phyloP scores from a whole-genome alignment of 1,284 basidiomycete species.

The Neolentinus lepideus region DNA sequence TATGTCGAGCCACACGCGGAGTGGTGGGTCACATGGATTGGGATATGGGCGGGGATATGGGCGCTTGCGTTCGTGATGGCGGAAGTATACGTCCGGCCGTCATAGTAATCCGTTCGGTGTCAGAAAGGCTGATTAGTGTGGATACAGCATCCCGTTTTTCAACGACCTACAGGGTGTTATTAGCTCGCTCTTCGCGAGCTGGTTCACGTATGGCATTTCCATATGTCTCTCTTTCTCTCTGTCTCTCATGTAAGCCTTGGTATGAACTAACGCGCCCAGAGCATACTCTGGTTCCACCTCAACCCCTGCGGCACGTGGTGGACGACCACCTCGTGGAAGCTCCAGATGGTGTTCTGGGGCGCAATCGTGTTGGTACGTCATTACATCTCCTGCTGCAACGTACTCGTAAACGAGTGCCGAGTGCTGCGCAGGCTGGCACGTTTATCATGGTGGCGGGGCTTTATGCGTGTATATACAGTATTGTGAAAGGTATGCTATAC shows the following conservation, averaged over 20 bases:
- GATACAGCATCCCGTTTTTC: slow-evolving; percentile 27
- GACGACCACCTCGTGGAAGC: too few species aligned
- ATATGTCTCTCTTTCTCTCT: too few species aligned
- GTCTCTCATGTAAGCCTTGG: too few species aligned
- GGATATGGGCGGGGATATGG: slow-evolving; percentile 21
- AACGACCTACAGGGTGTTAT: slow-evolving; percentile 25
- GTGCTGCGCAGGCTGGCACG: slow-evolving; percentile 22
- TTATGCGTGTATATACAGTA: slow-evolving; percentile 22
- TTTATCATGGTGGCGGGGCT: slow-evolving; percentile 26
- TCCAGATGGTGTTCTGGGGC: slow-evolving; percentile 20
- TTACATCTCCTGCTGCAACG: not conserved
- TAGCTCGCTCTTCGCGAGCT: slow-evolving; percentile 23
- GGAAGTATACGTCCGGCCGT: slow-evolving; percentile 22
- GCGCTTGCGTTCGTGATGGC: slow-evolving; percentile 21
- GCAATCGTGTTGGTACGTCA: slow-evolving; percentile 18
- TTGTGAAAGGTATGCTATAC: slow-evolving; percentile 17
- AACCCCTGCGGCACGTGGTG: slow-evolving; percentile 17
- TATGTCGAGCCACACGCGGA: slow-evolving; percentile 21
- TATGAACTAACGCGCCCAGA: too few species aligned
- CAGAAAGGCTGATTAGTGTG: too few species aligned
- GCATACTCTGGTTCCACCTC: slow-evolving; percentile 24
- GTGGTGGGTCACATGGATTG: slow-evolving; percentile 24
- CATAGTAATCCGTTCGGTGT: not conserved
- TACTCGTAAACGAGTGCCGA: not conserved
- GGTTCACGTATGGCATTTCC: slow-evolving; percentile 27